Conservation (phyloP, 768 basidiomycete species). For the Lactarius psammicola region DNA sequence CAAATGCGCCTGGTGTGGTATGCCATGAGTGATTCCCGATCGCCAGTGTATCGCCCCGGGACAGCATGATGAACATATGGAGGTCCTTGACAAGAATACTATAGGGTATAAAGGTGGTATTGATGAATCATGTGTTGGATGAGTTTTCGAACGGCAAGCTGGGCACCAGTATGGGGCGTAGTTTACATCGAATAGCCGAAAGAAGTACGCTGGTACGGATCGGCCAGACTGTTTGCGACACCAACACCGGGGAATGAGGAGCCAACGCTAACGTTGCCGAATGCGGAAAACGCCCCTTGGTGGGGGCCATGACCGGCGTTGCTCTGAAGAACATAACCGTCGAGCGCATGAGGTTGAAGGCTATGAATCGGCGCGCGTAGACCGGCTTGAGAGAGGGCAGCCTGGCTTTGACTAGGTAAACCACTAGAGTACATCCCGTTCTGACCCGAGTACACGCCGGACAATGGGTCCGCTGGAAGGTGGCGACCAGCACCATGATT, state of each 20-base stretch:
- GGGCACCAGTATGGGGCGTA: constrained; percentile 16
- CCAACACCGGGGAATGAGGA: constrained; percentile 46
- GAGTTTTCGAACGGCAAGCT: constrained; percentile 17
- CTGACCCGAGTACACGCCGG: constrained; percentile 65
- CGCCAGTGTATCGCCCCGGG: constrained; percentile 28
- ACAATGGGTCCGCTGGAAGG: constrained; percentile 51
- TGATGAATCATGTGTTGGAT: constrained; percentile 17
- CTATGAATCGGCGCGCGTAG: constrained; percentile 49
- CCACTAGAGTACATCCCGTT: constrained; percentile 61
- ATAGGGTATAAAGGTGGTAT: constrained; percentile 30
- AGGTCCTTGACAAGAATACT: constrained; percentile 27
- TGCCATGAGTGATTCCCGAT: constrained; percentile 37
- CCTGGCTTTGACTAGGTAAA: constrained; percentile 57
- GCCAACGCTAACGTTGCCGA: constrained; percentile 57
- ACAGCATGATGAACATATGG: constrained; percentile 32
- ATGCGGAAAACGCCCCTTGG: constrained; percentile 54
- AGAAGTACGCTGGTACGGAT: constrained; percentile 71
- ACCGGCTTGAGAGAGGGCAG: constrained; percentile 37
- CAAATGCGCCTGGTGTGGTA: constrained; percentile 41
- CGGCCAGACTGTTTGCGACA: constrained; percentile 54
- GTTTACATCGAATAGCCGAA: constrained; percentile 82
- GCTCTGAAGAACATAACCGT: constrained; percentile 78
- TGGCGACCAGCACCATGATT: constrained; percentile 55
- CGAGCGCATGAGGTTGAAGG: constrained; percentile 70
- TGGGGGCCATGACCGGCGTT: constrained; percentile 64